A percentile compares a stretch with the other conserved stretches of the same genome.
phyloP scores from a whole-genome alignment of 108 stramenopile species.

The Cyclotella baltica region DNA sequence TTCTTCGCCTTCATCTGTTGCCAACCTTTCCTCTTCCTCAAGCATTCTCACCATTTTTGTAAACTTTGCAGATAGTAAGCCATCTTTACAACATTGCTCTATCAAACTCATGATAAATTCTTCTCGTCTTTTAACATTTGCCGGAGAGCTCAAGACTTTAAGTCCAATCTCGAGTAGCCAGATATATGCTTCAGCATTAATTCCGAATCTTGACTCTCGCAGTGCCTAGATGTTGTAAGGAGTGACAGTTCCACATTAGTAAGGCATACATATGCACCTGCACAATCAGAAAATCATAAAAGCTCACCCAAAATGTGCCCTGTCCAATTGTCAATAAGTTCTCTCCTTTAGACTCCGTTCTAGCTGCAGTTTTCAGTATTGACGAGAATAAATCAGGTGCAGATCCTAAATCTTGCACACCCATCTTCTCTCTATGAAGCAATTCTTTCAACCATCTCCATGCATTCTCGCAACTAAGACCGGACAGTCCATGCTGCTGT shows the following conservation, averaged over 20 bases:
- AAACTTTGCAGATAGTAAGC: conserved; percentile 61
- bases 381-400: conserved; percentile 62
- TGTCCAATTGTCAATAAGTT: conserved; percentile 40
- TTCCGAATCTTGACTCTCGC: conserved; percentile 56
- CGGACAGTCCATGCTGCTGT: conserved; percentile 36
- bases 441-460: conserved; percentile 67
- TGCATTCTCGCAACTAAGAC: conserved; percentile 56
- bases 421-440: conserved; percentile 55
- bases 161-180: conserved; percentile 63
- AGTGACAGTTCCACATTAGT: no score
- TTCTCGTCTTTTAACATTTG: conserved; percentile 36
- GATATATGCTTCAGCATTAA: conserved; percentile 61
- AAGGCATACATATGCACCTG: no score
- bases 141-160: conserved; percentile 50
- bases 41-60: conserved; percentile 5
- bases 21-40: background rate
- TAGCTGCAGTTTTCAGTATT: conserved; percentile 58
- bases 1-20: background rate
- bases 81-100: conserved; percentile 70
- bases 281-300: no score
- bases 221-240: conserved; percentile 19
- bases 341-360: conserved; percentile 32
- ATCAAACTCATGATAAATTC: conserved; percentile 53
- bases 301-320: conserved; percentile 22
- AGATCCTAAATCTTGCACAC: conserved; percentile 36